Evolutionary conservation across 345 rosid species (phyloP), one percentile per base, ranked within the genome.

Genomic region (Trapa bicornis): DNA sequence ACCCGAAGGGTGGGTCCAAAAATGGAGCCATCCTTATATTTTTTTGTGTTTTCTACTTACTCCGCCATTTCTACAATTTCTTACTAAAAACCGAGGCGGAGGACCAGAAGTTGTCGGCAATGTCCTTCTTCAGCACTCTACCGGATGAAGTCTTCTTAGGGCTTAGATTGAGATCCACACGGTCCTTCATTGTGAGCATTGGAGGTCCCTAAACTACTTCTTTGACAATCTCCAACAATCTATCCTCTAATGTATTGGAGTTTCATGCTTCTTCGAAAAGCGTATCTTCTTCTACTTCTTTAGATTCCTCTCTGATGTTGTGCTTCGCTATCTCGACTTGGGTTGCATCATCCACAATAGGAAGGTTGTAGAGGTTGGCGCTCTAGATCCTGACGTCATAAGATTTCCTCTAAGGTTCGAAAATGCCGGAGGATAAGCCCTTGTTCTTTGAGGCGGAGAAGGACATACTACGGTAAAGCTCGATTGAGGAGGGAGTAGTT

Each of bases 31-130:
- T 22, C 29, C 29, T 22, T 22, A 22, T 22, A 22, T 22, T 22
- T 22, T 22, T 22, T 22, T 22, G 29, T 22, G 29, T 69, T 83
- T 94, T 94, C 85, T 94, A 97, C 71, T 89, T 94, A 57, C 86
- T 89, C 71, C 98, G 87, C 98, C 98, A 93, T 71, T 93, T 90
- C 60, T 85, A 94, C 79, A 91, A 82, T 74, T 90, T 93, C 83
- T 93, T 93, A 82, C 97, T 93, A 71, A 93, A 93, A 35, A 93
- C 92, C 9, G 97, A 93, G 45, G 98, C 97, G 35, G 99, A 97
- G 14, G 99, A 90, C 99, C 97, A 91, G 79, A 93, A 93, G 77
- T 88, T 87, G 15, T 86, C 96, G 8, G 83, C 96, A 32, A 86
- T 82, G 67, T 86, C 90, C 67, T 87, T 22, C 29, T 22, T 90